A percentile compares a stretch with the other conserved stretches of the same genome.
Conservation (phyloP, 257 asterid genomes). For the Euphrasia confusa region DNA sequence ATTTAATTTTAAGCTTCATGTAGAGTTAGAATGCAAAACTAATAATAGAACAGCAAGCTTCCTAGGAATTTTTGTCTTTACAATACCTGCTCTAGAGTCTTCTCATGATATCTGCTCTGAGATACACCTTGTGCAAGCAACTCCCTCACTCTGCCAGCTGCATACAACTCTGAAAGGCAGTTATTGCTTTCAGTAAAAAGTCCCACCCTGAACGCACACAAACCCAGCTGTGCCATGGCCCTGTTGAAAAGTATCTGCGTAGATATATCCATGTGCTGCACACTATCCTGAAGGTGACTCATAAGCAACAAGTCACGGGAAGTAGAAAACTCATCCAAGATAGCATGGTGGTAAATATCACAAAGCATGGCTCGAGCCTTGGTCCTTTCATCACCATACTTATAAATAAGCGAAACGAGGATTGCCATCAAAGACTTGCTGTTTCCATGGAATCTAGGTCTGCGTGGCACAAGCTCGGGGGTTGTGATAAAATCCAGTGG, state of each 20-base stretch:
- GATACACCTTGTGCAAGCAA: constrained; percentile 94
- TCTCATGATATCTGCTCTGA: constrained; percentile 90
- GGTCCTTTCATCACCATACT: constrained; percentile 85
- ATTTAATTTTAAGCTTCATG: not conserved
- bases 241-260: constrained; percentile 89
- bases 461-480: constrained; percentile 79
- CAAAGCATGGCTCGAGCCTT: constrained; percentile 99
- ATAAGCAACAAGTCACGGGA: constrained; percentile 89
- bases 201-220: constrained; percentile 83
- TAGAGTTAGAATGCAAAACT: not conserved
- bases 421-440: constrained; percentile 74
- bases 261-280: constrained; percentile 94
- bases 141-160: constrained; percentile 96
- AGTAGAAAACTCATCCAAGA: constrained; percentile 67
- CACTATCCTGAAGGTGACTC: constrained; percentile 96
- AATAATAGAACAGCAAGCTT: no score
- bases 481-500: constrained; percentile 62
- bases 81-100: constrained; percentile 93
- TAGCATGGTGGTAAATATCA: constrained; percentile 90
- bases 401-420: constrained; percentile 76
- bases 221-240: constrained; percentile 95
- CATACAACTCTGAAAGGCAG: constrained; percentile 83
- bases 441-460: constrained; percentile 75
- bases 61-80: no score
- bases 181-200: constrained; percentile 70